These are phyloP conservation scores for Penicillium longicatenatum DNA, from an alignment of 495 filamentous ascomycete species.

Conservation along the genomic window DNA sequence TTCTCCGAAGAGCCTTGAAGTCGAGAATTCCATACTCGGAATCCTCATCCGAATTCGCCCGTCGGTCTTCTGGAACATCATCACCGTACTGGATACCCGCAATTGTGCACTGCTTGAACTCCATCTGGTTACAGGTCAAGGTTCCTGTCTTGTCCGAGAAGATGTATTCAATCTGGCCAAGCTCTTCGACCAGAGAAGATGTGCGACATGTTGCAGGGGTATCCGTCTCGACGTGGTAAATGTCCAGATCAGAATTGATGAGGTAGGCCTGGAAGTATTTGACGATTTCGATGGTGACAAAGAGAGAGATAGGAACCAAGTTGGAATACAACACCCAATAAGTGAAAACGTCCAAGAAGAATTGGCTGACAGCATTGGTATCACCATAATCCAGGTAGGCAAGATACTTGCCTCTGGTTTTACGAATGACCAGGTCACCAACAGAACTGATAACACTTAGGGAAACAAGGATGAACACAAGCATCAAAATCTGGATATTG, in stretches of 20 bases:
- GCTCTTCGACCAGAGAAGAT: constrained; percentile 92
- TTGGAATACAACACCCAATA: constrained; percentile 99
- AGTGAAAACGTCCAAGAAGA: constrained; percentile 93
- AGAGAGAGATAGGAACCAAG: constrained; percentile 93
- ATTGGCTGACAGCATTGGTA: constrained; percentile 68
- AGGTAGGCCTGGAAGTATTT: constrained; percentile 97
- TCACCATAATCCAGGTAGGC: constrained; percentile 68
- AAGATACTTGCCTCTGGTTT: constrained; percentile 58
- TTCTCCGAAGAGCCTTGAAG: constrained; percentile 75
- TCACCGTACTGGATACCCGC: constrained; percentile 92
- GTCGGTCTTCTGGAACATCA: constrained; percentile 88
- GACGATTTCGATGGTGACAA: constrained; percentile 96
- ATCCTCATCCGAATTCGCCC: constrained; percentile 68
- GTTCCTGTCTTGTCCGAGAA: constrained; percentile 99
- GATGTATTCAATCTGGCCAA: constrained; percentile 98
- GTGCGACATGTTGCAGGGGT: constrained; percentile 95
- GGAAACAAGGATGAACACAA: constrained; percentile 79
- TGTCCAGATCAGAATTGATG: constrained; percentile 96
- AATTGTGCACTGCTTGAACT: constrained; percentile 94
- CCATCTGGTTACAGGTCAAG: constrained; percentile 99
- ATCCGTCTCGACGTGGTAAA: constrained; percentile 95
- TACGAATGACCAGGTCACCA: constrained; percentile 81
- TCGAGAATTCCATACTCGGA: constrained; percentile 82
- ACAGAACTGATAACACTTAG: constrained; percentile 88
- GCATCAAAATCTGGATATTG: constrained; percentile 88